Evolutionary conservation across 441 rosid genomes (phyloP), one percentile per base, ranked within the genome.

Genomic region (Aleurites moluccanus): DNA sequence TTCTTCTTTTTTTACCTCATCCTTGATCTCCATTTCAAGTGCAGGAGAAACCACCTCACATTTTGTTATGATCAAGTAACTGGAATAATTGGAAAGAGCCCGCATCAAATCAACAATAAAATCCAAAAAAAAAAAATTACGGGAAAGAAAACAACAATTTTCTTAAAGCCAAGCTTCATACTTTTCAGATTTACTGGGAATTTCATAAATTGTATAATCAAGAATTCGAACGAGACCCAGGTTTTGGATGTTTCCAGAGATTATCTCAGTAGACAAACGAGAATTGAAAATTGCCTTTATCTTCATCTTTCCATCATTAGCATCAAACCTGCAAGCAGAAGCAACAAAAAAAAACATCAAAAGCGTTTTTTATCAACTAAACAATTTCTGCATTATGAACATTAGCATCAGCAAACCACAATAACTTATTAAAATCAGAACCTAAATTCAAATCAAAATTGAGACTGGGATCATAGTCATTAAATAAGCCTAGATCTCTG

Each of bases 161-260:
- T 0, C 0, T 1, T 1, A 20, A 56, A 16, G 21, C 20, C 3
- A 57, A 4, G 7, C 25, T 20, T 2, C 70, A 68, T 83, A 92
- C 99, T 95, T 91, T 64, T 90, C 94, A 10, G 93, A 77, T 84
- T 91, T 92, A 81, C 83, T 85, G 27, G 97, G 89, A 30, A 95
- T 88, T 33, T 91, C 97, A n/a, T 93, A 91, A 73, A 92, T 89
- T 0, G 94, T 81, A 72, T 91, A 95, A 76, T 93, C 91, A 2
- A 88, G 75, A 77, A 95, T 88, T 2, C 88, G 89, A 21, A 95
- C 82, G 0, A 95, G 86, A 10, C 94, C 90, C 73, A 84, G 77
- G 77, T 89, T 89, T 72, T 93, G 96, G 13, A 91, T 88, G 20
- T 82, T 90, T 30, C 97, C 92, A 0, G 93, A 85, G 11, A 85